Evolutionary conservation across 345 rosid genomes (phyloP).

Genomic region (Excoecaria agallocha): DNA sequence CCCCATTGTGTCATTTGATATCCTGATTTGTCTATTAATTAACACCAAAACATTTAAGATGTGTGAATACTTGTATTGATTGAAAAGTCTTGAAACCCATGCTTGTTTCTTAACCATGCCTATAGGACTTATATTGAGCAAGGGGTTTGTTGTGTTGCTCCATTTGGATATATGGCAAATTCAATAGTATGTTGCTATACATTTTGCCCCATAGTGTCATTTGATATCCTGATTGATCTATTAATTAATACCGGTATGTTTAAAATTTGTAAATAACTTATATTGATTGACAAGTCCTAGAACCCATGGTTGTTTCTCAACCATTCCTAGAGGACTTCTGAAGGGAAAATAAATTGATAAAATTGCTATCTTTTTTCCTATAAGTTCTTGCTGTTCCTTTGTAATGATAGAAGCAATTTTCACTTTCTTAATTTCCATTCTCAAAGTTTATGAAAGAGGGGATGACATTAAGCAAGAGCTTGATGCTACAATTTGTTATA

Average conservation of each 20-base stretch:
- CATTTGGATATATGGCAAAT: not conserved
- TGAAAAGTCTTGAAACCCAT: too few relatives aligned
- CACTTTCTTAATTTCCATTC: too few relatives aligned
- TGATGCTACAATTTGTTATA: too few relatives aligned
- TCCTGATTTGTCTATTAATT: too few relatives aligned
- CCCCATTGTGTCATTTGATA: too few relatives aligned
- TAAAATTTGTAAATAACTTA: not conserved
- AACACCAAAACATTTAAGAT: not conserved
- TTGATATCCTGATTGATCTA: not conserved
- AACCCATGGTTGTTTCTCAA: not conserved
- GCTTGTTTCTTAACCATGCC: too few relatives aligned
- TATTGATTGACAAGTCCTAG: not conserved
- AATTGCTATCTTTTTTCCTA: not conserved
- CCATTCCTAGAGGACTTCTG: not conserved
- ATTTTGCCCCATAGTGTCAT: not conserved
- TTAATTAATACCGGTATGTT: not conserved
- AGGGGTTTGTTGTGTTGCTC: slow-evolving; percentile 1
- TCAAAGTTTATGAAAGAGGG: too few relatives aligned
- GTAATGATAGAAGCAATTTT: too few relatives aligned
- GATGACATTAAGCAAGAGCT: too few relatives aligned
- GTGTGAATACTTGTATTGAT: too few relatives aligned
- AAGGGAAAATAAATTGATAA: not conserved
- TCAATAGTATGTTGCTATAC: not conserved
- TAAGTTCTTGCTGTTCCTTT: too few relatives aligned
- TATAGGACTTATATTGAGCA: not conserved